Evolutionary conservation across 2,329 filamentous ascomycete genomes (phyloP), one percentile per base, ranked within the genome.

Genomic region (Trichoderma sp.): DNA sequence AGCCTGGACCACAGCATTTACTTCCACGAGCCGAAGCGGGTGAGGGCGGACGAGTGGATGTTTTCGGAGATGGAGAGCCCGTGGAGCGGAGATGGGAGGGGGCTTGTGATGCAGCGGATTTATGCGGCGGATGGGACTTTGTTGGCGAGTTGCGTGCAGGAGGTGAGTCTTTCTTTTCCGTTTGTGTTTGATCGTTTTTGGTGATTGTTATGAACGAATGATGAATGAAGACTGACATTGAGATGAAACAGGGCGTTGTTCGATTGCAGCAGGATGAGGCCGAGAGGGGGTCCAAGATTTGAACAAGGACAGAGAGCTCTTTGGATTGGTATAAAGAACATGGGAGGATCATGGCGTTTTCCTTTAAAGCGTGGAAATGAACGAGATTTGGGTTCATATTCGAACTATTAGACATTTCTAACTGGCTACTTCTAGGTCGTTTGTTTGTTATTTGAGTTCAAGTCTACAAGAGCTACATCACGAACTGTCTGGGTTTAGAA

Each of bases 71-170:
- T 93, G 88, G 88, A 92, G 81, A 93, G 89, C 70, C 92, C 93
- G 0, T 96, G 93, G 93, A 88, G 91, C 3, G 92, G 91, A 1
- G 91, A 94, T 76, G 93, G 92, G 4, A 86, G 93, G 72, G 93
- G 92, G 0, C 85, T 95, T 20, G 93, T 95, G 53, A 88, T 87
- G 76, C 92, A 94, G 84, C 88, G 88, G 80, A 92, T 95, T 73
- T 95, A 90, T 79, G 86, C 88, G 30, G 85, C 83, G 74, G 90
- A 94, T 73, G 93, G 93, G 26, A 91, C 86, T 30, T 80, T 96
- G 80, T 82, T 96, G 77, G 93, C 93, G 30, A 95, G 89, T 36
- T 95, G 93, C 79, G 87, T 93, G 72, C 93, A 96, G 81, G 93
- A 96, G 87, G 92, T 87, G 73, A 82, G 84, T 79, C 67, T 68